Evolutionary conservation across 768 basidiomycete genomes (phyloP).

Genomic region (Rhodotorula taiwanensis): DNA sequence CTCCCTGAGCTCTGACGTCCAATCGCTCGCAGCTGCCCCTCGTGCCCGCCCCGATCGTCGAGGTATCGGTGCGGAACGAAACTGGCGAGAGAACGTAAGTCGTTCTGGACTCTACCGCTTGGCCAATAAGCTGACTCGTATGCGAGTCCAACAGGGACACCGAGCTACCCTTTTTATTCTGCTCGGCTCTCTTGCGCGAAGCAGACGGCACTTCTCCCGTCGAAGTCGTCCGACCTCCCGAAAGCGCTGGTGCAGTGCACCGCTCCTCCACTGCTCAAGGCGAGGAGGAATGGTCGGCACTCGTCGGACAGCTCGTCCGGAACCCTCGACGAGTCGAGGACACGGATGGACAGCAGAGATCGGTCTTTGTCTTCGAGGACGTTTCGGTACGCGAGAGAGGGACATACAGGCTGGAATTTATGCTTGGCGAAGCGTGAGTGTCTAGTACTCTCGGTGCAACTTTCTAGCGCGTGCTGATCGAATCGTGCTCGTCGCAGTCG

Average conservation of each 20-base stretch:
- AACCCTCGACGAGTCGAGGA: conserved; percentile 73
- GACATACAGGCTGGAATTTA: conserved; percentile 61
- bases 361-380: conserved; percentile 76
- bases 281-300: conserved; percentile 51
- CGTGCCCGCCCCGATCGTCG: conserved; percentile 68
- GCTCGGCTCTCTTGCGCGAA: conserved; percentile 68
- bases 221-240: conserved; percentile 54
- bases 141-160: conserved; percentile 55
- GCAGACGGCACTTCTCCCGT: conserved; percentile 60
- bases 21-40: conserved; percentile 55
- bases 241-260: too few relatives aligned
- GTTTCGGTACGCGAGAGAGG: conserved; percentile 76
- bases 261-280: too few relatives aligned
- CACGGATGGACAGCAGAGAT: conserved; percentile 61
- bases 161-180: conserved; percentile 80
- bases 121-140: conserved; percentile 6
- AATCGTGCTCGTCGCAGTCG: conserved; percentile 47
- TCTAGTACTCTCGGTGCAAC: not conserved
- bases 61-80: conserved; percentile 65
- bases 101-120: too few relatives aligned
- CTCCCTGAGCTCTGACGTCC: not conserved
- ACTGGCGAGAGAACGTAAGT: conserved; percentile 71
- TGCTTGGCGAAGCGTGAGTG: conserved; percentile 63
- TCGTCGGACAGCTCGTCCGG: conserved; percentile 81
- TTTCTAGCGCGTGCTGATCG: not conserved